These are phyloP conservation scores for Rhodosporidiobolus sp. DNA, from an alignment of 768 basidiomycete genomes.

Conservation along the genomic window DNA sequence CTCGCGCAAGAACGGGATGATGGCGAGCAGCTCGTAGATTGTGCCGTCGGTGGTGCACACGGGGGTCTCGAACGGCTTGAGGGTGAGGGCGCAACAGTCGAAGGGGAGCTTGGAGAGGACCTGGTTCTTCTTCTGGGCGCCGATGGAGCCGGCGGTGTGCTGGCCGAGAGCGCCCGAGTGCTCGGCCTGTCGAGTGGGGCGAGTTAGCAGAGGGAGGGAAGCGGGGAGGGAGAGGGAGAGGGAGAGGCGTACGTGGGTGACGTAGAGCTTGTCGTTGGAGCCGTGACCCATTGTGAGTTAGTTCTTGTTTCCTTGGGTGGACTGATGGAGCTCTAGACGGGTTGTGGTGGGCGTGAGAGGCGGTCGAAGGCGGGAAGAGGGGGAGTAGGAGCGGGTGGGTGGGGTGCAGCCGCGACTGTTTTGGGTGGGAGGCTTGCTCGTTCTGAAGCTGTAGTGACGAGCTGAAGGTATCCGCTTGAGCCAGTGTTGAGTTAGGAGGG, in stretches of 20 bases:
- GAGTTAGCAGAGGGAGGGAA: background rate
- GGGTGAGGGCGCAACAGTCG: constrained; percentile 40
- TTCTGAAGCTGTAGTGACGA: background rate
- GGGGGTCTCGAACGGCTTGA: constrained; percentile 45
- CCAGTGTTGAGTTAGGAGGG: background rate
- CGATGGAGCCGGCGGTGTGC: constrained; percentile 69
- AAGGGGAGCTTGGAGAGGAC: constrained; percentile 37
- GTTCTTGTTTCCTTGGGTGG: background rate
- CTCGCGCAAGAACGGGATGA: constrained; percentile 44
- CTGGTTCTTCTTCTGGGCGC: constrained; percentile 54
- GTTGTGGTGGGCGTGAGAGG: background rate
- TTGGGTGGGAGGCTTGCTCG: no score
- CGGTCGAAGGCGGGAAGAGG: no score
- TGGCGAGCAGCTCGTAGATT: constrained; percentile 43
- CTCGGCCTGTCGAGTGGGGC: constrained; percentile 60
- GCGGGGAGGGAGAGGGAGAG: background rate
- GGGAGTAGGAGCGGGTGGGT: background rate
- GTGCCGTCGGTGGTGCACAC: constrained; percentile 42
- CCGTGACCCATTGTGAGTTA: constrained; percentile 8
- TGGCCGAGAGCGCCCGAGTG: constrained; percentile 76
- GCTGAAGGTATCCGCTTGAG: background rate
- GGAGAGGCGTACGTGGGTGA: constrained; percentile 55
- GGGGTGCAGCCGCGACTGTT: background rate
- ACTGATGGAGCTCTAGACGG: no score
- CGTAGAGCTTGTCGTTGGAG: constrained; percentile 60